A percentile compares a stretch with the other conserved stretches of the same genome.
phyloP scores from a whole-genome alignment of 2,329 filamentous ascomycete species.

The Fonsecaea multimorphosa region DNA sequence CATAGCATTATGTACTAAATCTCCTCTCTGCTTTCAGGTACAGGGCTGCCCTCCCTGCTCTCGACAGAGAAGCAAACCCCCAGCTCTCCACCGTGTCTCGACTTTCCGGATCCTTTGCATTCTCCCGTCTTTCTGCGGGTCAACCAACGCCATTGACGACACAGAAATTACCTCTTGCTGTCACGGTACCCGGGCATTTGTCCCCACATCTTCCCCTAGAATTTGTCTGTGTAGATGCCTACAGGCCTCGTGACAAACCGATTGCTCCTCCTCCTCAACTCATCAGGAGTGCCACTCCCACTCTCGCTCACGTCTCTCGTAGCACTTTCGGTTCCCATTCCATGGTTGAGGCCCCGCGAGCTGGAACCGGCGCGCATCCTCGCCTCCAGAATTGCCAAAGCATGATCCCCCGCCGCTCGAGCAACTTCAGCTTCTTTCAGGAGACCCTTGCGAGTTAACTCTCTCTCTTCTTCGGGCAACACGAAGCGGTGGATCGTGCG shows the following conservation, averaged over 20 bases:
- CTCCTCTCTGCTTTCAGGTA: not conserved
- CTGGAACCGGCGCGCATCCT: slow-evolving; percentile 31
- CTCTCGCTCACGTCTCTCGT: slow-evolving; percentile 30
- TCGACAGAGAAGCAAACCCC: not conserved
- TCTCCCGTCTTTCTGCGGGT: not conserved
- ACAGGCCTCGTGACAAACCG: slow-evolving; percentile 35
- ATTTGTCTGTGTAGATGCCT: slow-evolving; percentile 33
- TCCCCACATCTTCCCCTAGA: slow-evolving; percentile 18
- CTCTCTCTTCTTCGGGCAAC: slow-evolving; percentile 69
- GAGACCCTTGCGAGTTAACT: slow-evolving; percentile 41
- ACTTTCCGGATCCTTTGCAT: not conserved
- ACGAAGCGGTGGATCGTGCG: slow-evolving; percentile 86
- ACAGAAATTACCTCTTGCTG: not conserved
- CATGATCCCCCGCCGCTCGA: slow-evolving; percentile 34
- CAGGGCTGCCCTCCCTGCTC: not conserved
- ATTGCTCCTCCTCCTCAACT: slow-evolving; percentile 33
- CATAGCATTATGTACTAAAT: not conserved
- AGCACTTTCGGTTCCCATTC: slow-evolving; percentile 28
- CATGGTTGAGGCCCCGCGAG: slow-evolving; percentile 22
- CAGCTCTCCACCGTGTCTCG: too few species aligned
- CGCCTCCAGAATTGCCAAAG: slow-evolving; percentile 27
- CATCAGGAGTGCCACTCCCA: slow-evolving; percentile 32
- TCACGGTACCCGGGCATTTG: not conserved
- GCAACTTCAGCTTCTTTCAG: slow-evolving; percentile 37
- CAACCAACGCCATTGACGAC: not conserved